Conservation (phyloP, 2,329 filamentous ascomycete species). For the Aureobasidium sp. region DNA sequence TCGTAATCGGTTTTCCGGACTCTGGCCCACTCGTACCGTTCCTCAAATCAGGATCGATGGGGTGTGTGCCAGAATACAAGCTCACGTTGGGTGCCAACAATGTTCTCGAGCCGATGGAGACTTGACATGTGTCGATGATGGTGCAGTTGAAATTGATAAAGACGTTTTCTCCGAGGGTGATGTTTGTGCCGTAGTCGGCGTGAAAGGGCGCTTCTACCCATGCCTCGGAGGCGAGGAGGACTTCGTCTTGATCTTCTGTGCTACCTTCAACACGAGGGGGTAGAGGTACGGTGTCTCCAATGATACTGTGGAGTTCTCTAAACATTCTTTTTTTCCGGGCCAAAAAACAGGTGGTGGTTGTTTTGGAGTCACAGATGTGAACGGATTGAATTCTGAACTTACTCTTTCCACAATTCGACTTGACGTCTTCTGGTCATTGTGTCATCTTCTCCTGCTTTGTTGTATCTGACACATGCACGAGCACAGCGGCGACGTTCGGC, state of each 20-base stretch:
- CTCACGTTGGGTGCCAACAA: conserved; percentile 72
- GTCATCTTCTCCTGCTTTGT: conserved; percentile 43
- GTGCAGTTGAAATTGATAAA: conserved; percentile 71
- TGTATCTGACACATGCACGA: conserved; percentile 56
- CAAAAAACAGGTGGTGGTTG: too few relatives aligned
- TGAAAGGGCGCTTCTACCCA: conserved; percentile 64
- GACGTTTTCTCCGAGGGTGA: conserved; percentile 62
- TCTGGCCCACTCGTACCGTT: conserved; percentile 73
- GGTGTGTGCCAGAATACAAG: conserved; percentile 70
- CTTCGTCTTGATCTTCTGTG: conserved; percentile 58
- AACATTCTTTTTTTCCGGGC: background rate
- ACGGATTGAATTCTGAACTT: conserved; percentile 31
- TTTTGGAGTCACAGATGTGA: background rate
- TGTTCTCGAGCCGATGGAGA: conserved; percentile 69
- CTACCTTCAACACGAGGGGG: conserved; percentile 46
- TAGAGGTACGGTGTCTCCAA: conserved; percentile 55
- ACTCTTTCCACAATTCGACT: conserved; percentile 67
- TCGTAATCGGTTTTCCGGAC: conserved; percentile 61
- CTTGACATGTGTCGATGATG: conserved; percentile 68
- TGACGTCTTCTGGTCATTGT: conserved; percentile 54
- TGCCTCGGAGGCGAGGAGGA: conserved; percentile 56
- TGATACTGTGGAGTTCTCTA: conserved; percentile 45
- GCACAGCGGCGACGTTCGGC: conserved; percentile 58
- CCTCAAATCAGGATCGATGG: conserved; percentile 65
- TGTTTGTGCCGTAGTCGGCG: conserved; percentile 72